Base-by-base conservation (phyloP, 1,139 yeast species). In the Suhomyces ambrosiae region DNA sequence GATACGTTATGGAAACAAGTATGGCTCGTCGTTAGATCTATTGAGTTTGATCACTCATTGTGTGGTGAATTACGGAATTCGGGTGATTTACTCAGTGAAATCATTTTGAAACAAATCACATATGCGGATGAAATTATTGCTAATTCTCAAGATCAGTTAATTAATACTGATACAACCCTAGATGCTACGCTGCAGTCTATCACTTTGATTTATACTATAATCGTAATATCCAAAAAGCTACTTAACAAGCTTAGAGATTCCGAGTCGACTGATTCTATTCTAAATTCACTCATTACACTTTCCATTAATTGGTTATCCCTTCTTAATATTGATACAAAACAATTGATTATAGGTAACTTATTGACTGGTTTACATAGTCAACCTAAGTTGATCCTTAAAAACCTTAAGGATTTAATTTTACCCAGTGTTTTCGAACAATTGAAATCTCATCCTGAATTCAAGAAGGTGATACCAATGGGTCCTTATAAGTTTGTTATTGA, bases 401-500 rank as follows among this genome's bases (percentile, higher is more conserved):
- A 42, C 15, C 44, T 50, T 7, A 35, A 40, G 3, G 23, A 33
- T 3, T 41, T 41, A 12, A 48, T 56, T 7, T 58, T 84, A 27
- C 80, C 84, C 0, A 56, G 62, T 2, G 61, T 86, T 4, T 75
- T 73, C 48, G 67, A 65, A 12, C 89, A 85, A 51, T 69, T 87
- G 26, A 63, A 62, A 11, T 69, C 83, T 2, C 78, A 76, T 46
- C 71, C 70, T 18, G 73, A 74, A 35, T 81, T 80, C 50, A 77
- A 85, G 35, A 81, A 82, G 40, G 65, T 73, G 9, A 82, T 87
- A 27, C 86, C 83, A 32, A 86, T 88, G 81, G 96, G 96, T 0
- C 95, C 95, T 0, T 86, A 85, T 66, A 86, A 86, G 52, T 90
- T 86, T 54, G 80, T 81, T 43, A 76, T 86, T 30, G 96, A 87